Base-by-base conservation (phyloP, 1,284 basidiomycete genomes). In the Porogramme epimiltina region DNA sequence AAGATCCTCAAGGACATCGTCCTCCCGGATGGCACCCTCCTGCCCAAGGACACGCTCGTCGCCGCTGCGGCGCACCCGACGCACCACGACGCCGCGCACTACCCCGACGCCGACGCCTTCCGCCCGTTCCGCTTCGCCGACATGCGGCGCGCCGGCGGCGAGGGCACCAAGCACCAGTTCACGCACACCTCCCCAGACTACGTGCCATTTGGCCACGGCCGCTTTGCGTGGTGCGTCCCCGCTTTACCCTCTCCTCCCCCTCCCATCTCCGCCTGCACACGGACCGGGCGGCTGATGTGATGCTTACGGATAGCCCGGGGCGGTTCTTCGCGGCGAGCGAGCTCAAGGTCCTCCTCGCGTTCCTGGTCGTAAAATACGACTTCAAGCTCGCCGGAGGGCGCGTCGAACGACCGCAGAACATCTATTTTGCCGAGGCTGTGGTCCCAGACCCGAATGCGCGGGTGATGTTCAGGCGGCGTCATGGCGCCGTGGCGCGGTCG, bases 121-220 rank as follows among this genome's bases (percentile, higher is more conserved):
- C 47, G 76, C 47, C 64, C 73, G 1, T 78, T 76, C 52, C 70
- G 77, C 16, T 81, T 79, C 59, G 66, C 71, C 6, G 3, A 22
- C 6, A 8, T 8, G 5, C n/a, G n/a, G n/a, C 39, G 39, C 2
- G 39, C 8, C 3, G 48, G 54, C 6, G 52, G 49, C 4, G 54
- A 59, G 38, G 50, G 45, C 6, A 44, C 34, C 13, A 60, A 57
- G 41, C 57, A 66, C 25, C 65, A 65, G 36, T 56, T 56, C 31
- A 61, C 63, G 25, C 45, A 52, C 16, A 62, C 62, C 11, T 58
- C 42, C 15, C 10, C 51, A 11, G 59, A 63, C 10, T 63, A 58
- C 45, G 45, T 68, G 4, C 39, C 58, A 2, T 67, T 64, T 37
- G 65, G 66, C 0, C 53, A 58, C 36, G 66, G 65, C 0, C 51